phyloP scores from a whole-genome alignment of 2,329 filamentous ascomycete genomes.

The Cytospora schulzeri region DNA sequence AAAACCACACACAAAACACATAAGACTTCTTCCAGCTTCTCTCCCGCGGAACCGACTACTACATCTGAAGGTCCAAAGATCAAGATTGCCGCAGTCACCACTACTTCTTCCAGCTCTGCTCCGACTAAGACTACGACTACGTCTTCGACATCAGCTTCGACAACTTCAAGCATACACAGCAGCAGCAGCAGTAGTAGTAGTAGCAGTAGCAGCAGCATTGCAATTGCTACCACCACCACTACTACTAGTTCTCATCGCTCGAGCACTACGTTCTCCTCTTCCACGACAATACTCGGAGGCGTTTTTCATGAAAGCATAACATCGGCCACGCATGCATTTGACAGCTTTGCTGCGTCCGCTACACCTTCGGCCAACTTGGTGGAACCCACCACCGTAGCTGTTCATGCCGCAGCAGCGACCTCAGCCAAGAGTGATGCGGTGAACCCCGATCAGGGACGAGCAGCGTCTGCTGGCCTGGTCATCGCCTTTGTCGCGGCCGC shows the following conservation, averaged over 20 bases:
- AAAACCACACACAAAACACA: not conserved
- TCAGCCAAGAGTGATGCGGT: conserved; percentile 47
- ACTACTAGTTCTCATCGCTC: conserved; percentile 12
- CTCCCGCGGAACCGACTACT: conserved; percentile 33
- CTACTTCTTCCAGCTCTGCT: conserved; percentile 23
- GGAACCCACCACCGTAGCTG: conserved; percentile 29
- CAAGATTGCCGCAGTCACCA: not conserved
- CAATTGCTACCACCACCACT: conserved; percentile 8
- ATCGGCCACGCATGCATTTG: conserved; percentile 28
- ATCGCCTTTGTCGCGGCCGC: conserved; percentile 58
- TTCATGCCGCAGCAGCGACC: conserved; percentile 30
- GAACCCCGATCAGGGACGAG: conserved; percentile 49
- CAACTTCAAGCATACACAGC: conserved; percentile 25
- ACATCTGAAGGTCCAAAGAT: conserved; percentile 10
- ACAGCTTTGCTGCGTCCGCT: conserved; percentile 5
- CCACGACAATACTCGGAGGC: conserved; percentile 38
- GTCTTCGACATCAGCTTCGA: conserved; percentile 19
- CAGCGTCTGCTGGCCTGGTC: conserved; percentile 56
- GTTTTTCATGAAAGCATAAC: conserved; percentile 57
- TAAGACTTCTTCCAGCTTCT: conserved; percentile 22
- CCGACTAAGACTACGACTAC: conserved; percentile 25
- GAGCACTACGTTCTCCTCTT: conserved; percentile 26
- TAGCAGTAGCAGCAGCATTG: not conserved
- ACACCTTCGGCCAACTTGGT: conserved; percentile 17
- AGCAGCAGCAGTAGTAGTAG: not conserved